Evolutionary conservation across 2,329 filamentous ascomycete species (phyloP), one percentile per base, ranked within the genome.

Genomic region (Fusarium beomiforme): DNA sequence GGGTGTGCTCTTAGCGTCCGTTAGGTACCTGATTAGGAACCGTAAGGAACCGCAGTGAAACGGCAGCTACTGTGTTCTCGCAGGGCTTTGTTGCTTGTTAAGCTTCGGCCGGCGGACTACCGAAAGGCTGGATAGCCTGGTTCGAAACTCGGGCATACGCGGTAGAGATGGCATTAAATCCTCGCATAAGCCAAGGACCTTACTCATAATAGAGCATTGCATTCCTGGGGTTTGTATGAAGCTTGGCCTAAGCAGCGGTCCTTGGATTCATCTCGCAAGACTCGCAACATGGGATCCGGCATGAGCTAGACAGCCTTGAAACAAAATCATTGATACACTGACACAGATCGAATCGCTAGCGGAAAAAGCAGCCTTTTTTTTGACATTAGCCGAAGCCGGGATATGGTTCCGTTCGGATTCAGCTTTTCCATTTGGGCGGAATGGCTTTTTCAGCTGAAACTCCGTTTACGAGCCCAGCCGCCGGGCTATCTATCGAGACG

Each of bases 41-140:
- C 64, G 70, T 75, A 71, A 67, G n/a, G 46, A 47, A 70, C 42
- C 49, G 64, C 43, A 31, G 29, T 61, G 33, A 70, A 71, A 70
- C 57, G 62, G 67, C 56, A 53, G 39, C 62, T 14, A 10, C 46
- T 33, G 46, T 50, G 14, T 36, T 36, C 8, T 51, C 31, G 12
- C 47, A 51, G 37, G 62, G 43, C 46, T 61, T 65, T 53, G 29
- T 29, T 70, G 46, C 36, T 70, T 43, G 63, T 37, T 49, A 65
- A 65, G 50, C 49, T 65, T 65, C 31, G 36, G 49, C 42, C 31
- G 50, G 54, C 36, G 59, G 34, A 36, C 33, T 36, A 43, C 49
- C 56, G 47, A 59, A 23, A 59, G 21, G 31, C 58, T 44, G 50
- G 50, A 57, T 43, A 41, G 36, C 37, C 56, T 59, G 29, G 19